Conservation (phyloP, 2,329 filamentous ascomycete genomes). For the Fusarium keratoplasticum region DNA sequence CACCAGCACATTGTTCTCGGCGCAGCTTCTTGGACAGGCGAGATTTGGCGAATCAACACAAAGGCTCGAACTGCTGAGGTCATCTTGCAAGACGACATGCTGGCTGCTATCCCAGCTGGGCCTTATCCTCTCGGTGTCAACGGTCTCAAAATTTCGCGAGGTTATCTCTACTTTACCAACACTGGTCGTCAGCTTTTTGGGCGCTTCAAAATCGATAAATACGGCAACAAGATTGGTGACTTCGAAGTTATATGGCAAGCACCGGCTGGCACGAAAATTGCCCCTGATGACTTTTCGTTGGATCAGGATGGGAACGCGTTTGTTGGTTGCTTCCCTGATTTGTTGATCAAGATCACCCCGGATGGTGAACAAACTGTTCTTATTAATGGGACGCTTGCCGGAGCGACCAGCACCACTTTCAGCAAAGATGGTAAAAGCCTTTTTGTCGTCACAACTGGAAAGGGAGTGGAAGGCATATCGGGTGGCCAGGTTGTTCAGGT, state of each 20-base stretch:
- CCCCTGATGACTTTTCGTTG: background rate
- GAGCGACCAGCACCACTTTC: background rate
- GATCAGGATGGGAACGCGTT: background rate
- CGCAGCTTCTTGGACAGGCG: conserved; percentile 10
- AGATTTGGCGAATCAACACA: background rate
- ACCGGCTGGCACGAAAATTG: background rate
- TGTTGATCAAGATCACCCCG: background rate
- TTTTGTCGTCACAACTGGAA: conserved; percentile 1
- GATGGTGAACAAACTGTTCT: background rate
- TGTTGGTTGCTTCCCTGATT: background rate
- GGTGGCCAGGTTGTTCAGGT: conserved; percentile 11
- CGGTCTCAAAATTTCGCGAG: background rate
- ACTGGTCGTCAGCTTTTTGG: background rate
- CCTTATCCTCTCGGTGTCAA: conserved; percentile 2
- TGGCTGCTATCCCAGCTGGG: background rate
- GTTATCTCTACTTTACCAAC: conserved; percentile 17
- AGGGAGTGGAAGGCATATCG: background rate
- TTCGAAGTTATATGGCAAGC: background rate
- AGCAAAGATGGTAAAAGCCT: background rate
- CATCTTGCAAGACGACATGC: background rate
- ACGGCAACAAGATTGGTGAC: background rate
- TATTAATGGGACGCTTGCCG: background rate
- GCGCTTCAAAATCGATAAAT: background rate
- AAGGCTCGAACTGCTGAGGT: background rate
- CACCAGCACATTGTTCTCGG: conserved; percentile 6